A percentile compares a stretch with the other conserved stretches of the same genome.
Conservation (phyloP, 2,329 filamentous ascomycete species). For the Pseudofabraea citricarpa region DNA sequence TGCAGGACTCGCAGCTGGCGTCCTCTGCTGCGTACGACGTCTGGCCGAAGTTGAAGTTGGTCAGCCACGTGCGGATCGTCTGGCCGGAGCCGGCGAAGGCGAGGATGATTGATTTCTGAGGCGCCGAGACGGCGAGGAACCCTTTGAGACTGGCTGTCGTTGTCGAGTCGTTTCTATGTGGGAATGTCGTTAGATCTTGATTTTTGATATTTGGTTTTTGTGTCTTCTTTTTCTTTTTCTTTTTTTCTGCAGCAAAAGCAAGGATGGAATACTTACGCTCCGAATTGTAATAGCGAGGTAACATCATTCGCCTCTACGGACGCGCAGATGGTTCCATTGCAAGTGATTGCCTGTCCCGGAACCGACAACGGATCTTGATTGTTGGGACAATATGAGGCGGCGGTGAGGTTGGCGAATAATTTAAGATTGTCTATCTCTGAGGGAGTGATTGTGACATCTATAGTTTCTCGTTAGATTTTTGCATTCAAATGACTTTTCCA, state of each 20-base stretch:
- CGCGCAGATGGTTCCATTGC: conserved; percentile 11
- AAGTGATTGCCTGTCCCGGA: conserved; percentile 12
- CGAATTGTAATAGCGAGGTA: conserved; percentile 12
- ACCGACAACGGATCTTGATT: conserved; percentile 16
- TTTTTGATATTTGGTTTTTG: not conserved
- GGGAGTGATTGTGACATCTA: not conserved
- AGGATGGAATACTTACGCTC: conserved; percentile 5
- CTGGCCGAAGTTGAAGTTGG: conserved; percentile 10
- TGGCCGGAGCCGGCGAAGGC: conserved; percentile 15
- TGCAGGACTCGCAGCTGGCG: conserved; percentile 7
- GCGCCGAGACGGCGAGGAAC: conserved; percentile 13
- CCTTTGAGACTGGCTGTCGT: conserved; percentile 12
- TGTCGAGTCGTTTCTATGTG: conserved; percentile 5
- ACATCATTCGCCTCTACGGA: conserved; percentile 11
- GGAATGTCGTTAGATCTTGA: too few species aligned
- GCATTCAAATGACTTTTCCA: too few species aligned
- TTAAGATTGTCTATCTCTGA: conserved; percentile 14
- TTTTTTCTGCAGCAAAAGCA: not conserved
- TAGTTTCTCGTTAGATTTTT: not conserved
- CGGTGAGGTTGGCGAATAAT: conserved; percentile 16
- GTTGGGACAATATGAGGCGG: conserved; percentile 18
- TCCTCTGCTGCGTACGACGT: not conserved
- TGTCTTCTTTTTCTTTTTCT: not conserved
- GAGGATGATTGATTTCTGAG: conserved; percentile 12
- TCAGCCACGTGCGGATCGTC: conserved; percentile 10